Evolutionary conservation across 306 rosid species (phyloP).

Genomic region (Malus sieversii): DNA sequence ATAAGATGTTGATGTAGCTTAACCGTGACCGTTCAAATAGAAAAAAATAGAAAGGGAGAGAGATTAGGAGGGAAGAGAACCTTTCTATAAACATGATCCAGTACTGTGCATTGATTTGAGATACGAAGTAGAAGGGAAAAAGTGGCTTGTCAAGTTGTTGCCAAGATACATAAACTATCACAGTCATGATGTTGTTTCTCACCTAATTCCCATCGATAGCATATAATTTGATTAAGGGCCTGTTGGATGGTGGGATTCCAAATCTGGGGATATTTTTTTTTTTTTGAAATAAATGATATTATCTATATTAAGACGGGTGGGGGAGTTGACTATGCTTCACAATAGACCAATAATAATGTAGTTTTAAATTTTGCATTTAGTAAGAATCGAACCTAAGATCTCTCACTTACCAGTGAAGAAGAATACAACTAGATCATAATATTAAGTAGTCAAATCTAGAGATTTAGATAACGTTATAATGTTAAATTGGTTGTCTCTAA

Average conservation of each 20-base stretch:
- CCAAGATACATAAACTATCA: background rate
- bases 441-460: background rate
- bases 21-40: no score
- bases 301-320: accelerated
- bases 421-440: accelerated
- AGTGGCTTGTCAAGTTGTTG: background rate
- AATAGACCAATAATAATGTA: accelerated
- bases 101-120: background rate
- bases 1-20: no score
- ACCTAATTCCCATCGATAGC: background rate
- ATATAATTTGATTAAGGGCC: background rate
- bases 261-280: no score
- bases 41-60: no score
- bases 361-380: accelerated
- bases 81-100: background rate
- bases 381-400: accelerated
- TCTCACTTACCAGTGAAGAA: no score
- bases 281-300: no score
- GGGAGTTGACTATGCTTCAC: accelerated
- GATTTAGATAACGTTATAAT: no score
- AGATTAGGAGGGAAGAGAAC: no score
- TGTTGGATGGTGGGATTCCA: background rate
- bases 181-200: background rate
- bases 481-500: no score
- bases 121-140: no score